Evolutionary conservation across 139 green algal species (phyloP).

Genomic region (Microglena sp.): DNA sequence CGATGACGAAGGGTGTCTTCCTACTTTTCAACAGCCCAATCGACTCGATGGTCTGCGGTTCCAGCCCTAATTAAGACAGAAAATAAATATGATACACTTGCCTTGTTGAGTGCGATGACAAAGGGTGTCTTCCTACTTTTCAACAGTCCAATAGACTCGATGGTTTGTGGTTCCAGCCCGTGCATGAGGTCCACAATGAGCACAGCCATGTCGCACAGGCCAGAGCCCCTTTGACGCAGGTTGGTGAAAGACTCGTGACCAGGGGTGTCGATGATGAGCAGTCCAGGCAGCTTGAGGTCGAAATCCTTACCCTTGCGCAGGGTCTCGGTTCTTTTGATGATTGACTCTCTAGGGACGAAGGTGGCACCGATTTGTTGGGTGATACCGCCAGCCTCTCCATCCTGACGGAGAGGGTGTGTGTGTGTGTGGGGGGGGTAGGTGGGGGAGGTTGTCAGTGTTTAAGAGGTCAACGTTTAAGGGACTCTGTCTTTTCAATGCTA

Average conservation of each 20-base stretch:
- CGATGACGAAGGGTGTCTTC: conserved; percentile 59
- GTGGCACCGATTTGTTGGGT: conserved; percentile 99
- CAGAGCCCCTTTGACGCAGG: conserved; percentile 79
- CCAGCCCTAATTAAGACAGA: conserved; percentile 63
- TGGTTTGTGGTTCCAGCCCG: conserved; percentile 95
- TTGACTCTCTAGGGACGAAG: conserved; percentile 80
- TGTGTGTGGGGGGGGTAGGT: background rate
- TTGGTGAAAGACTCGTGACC: conserved; percentile 98
- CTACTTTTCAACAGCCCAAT: conserved; percentile 82
- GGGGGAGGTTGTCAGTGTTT: conserved; percentile 28
- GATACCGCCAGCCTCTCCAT: conserved; percentile 96
- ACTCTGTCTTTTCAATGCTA: conserved; percentile 68
- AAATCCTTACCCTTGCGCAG: conserved; percentile 48
- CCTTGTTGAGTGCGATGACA: conserved; percentile 98
- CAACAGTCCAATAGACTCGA: conserved; percentile 94
- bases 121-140: conserved; percentile 96
- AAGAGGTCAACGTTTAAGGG: no score
- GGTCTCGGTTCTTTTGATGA: conserved; percentile 68
- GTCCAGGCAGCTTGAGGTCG: conserved; percentile 73
- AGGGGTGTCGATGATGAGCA: conserved; percentile 98
- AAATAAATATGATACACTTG: background rate
- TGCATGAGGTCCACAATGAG: conserved; percentile 99
- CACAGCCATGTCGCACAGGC: conserved; percentile 96
- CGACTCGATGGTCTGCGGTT: conserved; percentile 97
- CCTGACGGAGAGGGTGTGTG: no score